Conservation (phyloP, 768 basidiomycete genomes). For the Tricholoma saponaceum region DNA sequence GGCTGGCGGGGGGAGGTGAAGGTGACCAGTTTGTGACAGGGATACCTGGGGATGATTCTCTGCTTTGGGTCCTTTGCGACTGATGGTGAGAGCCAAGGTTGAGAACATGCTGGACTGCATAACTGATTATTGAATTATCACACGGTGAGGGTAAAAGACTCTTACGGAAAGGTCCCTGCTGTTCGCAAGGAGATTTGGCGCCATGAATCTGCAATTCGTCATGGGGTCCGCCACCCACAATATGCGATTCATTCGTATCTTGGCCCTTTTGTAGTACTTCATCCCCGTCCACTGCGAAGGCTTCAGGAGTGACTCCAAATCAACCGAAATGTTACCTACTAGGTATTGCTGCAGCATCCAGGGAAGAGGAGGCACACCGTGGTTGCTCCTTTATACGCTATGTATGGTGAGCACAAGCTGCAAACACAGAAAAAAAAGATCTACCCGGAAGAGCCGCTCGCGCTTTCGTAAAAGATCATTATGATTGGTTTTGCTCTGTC, state of each 20-base stretch:
- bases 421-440: background rate
- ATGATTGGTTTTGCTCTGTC: background rate
- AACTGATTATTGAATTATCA: background rate
- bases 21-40: background rate
- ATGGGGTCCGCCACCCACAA: background rate
- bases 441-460: background rate
- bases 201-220: constrained; percentile 1
- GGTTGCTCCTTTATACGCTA: background rate
- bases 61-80: background rate
- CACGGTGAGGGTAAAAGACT: background rate
- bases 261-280: background rate
- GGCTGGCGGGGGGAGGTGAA: background rate
- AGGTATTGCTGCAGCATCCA: constrained; percentile 14
- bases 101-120: background rate
- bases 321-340: background rate
- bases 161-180: background rate
- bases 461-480: background rate
- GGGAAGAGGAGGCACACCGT: constrained; percentile 3
- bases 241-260: constrained; percentile 1
- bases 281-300: constrained; percentile 2
- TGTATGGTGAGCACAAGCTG: background rate
- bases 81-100: background rate
- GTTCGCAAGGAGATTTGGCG: background rate
- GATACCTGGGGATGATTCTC: background rate
- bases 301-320: background rate